Evolutionary conservation across 164 flowering plant species (phyloP), one percentile per base, ranked within the genome.

Genomic region (Sextonia rubra): DNA sequence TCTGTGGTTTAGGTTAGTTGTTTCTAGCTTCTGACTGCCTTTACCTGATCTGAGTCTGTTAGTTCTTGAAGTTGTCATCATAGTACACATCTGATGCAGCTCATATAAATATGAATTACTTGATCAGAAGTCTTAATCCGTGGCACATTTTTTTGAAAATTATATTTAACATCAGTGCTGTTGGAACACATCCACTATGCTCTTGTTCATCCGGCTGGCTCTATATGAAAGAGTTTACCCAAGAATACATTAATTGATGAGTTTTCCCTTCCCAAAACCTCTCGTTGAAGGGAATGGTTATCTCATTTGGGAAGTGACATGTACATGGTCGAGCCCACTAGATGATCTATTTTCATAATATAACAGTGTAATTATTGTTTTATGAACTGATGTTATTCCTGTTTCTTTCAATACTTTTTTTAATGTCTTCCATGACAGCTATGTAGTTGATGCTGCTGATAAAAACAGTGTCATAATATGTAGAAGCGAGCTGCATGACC

Each of bases 391-490:
- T 15, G 3, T 52, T 18, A 14, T 52, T 52, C 58, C 20, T 52
- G 58, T 69, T 69, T 69, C 6, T 27, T 15, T 8, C 12, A 15
- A 24, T 8, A 44, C 12, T 52, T 9, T 0, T 37, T 12, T 4
- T n/a, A n/a, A n/a, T n/a, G 37, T 66, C n/a, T 9, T 37, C 24
- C 18, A 71, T 27, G 67, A 74, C 89, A 91, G 98, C 61, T 94
- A 89, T 80, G 97, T 94, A 14, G 93, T 92, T 49, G 98, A 94
- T 83, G 94, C 93, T 77, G 98, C 98, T 70, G 98, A 94, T 80
- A 79, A 96, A 76, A 97, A 90, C 68, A 81, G 94, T 65, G 83
- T 93, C 58, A 91, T 96, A 2, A 88, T 93, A 72, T 76, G 97
- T 27, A 81, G 84, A 71, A 88, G 87, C 67, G 97, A 93, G 85